Evolutionary conservation across 148 eudicot genomes (phyloP), one percentile per base, ranked within the genome.

Genomic region (Camellia lanceoleosa): DNA sequence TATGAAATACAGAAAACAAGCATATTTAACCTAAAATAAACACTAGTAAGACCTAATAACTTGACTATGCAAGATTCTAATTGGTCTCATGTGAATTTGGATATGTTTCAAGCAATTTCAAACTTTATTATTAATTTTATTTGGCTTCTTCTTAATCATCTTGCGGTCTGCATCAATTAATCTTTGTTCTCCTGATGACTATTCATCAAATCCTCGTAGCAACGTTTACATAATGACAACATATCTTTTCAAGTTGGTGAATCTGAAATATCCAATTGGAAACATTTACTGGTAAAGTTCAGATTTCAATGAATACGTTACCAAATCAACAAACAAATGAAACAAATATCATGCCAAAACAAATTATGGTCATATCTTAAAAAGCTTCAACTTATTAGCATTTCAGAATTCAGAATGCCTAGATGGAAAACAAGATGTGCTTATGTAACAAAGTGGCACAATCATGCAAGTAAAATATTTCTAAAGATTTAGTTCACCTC

Each of bases 401-500:
- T 55, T 73, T 43, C 42, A 19, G 55, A 20, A 61, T 2, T 30
- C 38, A 30, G 38, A 30, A 30, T 30, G 15, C 13, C 20, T 20
- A 19, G 14, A 49, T 14, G 71, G 2, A 49, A 41, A 59, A 43
- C 23, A 64, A 66, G 58, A 62, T 19, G 7, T 49, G 44, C 59
- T 16, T 68, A 42, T 68, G 11, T 56, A 46, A 67, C 64, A 68
- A 18, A 78, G 19, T 49, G 13, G 38, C 47, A 75, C 14, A 67
- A 65, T 54, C 19, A 58, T 42, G 47, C 19, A 60, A 49, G 54
- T 55, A 20, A 16, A 38, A 47, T 55, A 71, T 64, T 75, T 5
- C 51, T 51, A 54, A 30, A 77, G 5, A 80, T 71, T 12, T 69
- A 62, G 13, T 46, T 74, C 77, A 92, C 99, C 98, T 96, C 99